Conservation (phyloP, 1,284 basidiomycete species). For the Apiotrichum laibachii region DNA sequence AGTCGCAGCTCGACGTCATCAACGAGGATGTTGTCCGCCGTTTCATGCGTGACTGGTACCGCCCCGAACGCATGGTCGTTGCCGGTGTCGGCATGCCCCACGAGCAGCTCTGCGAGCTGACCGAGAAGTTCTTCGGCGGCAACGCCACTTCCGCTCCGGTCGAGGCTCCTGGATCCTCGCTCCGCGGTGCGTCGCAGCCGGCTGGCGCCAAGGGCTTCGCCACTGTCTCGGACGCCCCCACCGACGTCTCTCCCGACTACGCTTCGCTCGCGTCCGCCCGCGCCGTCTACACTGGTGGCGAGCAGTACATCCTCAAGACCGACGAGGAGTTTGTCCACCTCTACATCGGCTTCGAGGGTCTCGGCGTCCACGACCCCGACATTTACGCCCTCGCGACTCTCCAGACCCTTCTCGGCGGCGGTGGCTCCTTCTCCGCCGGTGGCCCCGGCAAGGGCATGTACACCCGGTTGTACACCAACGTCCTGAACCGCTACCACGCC, state of each 20-base stretch:
- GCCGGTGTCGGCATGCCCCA: slow-evolving; percentile 92
- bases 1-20: slow-evolving; percentile 72
- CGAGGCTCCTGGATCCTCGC: slow-evolving; percentile 17
- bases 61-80: slow-evolving; percentile 88
- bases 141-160: slow-evolving; percentile 50
- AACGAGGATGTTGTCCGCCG: slow-evolving; percentile 64
- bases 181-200: slow-evolving; percentile 55
- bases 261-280: slow-evolving; percentile 51
- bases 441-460: slow-evolving; percentile 99
- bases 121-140: slow-evolving; percentile 77
- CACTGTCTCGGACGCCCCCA: slow-evolving; percentile 29
- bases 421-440: slow-evolving; percentile 66
- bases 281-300: slow-evolving; percentile 82
- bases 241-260: slow-evolving; percentile 35
- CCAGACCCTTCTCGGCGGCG: slow-evolving; percentile 92
- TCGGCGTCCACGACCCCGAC: slow-evolving; percentile 88
- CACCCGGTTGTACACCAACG: slow-evolving; percentile 93
- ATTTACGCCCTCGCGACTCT: slow-evolving; percentile 92
- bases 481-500: slow-evolving; percentile 90
- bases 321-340: slow-evolving; percentile 85
- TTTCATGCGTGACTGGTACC: slow-evolving; percentile 80
- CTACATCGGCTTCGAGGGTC: slow-evolving; percentile 88
- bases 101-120: slow-evolving; percentile 78
- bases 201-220: slow-evolving; percentile 58
- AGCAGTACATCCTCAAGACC: slow-evolving; percentile 62